These are phyloP conservation scores for Cryptococcus neoformans DNA, from an alignment of 1,284 basidiomycete genomes.

Conservation along the genomic window DNA sequence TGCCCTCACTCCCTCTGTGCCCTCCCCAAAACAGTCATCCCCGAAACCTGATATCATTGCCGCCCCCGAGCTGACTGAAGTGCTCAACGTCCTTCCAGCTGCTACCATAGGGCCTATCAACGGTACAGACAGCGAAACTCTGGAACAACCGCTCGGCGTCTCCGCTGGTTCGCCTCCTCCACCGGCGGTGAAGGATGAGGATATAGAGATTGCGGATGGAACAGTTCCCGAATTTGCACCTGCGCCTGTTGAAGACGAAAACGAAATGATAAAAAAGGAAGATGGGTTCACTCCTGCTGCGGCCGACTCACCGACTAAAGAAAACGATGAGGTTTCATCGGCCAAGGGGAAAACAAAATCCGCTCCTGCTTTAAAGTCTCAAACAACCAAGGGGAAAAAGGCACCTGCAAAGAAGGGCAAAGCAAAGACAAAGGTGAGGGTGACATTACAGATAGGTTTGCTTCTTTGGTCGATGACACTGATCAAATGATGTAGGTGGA, in stretches of 20 bases:
- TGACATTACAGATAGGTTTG: background rate
- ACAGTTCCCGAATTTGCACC: too few relatives aligned
- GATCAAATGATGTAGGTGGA: slow-evolving; percentile 14
- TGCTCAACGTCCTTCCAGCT: slow-evolving; percentile 2
- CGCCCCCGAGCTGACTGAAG: background rate
- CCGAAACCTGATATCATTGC: too few relatives aligned
- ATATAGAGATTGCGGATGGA: background rate
- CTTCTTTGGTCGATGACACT: background rate
- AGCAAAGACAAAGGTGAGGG: slow-evolving; percentile 20
- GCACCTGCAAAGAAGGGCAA: slow-evolving; percentile 11
- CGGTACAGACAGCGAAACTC: background rate
- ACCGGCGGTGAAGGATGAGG: background rate
- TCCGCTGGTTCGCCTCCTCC: background rate
- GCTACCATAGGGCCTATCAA: slow-evolving; percentile 6
- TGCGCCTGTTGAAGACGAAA: too few relatives aligned
- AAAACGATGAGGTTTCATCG: background rate
- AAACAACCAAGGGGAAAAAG: slow-evolving; percentile 4
- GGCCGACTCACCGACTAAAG: too few relatives aligned
- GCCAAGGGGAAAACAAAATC: background rate
- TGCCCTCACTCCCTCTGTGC: too few relatives aligned
- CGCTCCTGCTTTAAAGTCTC: background rate
- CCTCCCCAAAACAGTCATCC: too few relatives aligned
- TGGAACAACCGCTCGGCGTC: background rate
- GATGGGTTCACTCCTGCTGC: too few relatives aligned
- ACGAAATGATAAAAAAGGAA: too few relatives aligned